Percentiles rank a stretch among this genome's conserved stretches.
phyloP scores from a whole-genome alignment of 2,329 filamentous ascomycete genomes.

The Penicillium sp. region DNA sequence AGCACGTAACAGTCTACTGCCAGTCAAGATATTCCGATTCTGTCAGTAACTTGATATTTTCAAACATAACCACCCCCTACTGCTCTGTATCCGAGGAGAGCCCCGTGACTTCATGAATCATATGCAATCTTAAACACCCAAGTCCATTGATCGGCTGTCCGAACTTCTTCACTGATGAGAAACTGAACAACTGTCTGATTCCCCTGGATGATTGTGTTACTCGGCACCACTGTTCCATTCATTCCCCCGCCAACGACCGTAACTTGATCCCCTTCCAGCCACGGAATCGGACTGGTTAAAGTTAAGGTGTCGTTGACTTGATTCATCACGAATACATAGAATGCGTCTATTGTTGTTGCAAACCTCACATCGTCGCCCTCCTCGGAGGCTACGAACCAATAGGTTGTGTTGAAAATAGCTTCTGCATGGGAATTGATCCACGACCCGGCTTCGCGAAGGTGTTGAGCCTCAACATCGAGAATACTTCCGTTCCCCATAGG shows the following conservation, averaged over 20 bases:
- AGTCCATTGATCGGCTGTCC: background rate
- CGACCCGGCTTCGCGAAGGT: conserved; percentile 21
- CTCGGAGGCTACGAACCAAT: conserved; percentile 48
- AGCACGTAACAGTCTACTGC: too few relatives aligned
- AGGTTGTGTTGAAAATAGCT: conserved; percentile 56
- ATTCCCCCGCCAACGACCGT: conserved; percentile 37
- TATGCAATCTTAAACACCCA: background rate
- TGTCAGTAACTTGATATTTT: background rate
- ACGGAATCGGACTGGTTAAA: conserved; percentile 45
- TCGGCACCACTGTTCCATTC: background rate
- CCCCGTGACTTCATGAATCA: background rate
- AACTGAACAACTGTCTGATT: background rate
- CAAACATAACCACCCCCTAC: background rate
- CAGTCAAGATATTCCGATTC: too few relatives aligned
- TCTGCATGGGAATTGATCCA: conserved; percentile 55
- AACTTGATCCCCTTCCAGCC: conserved; percentile 45
- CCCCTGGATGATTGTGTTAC: background rate
- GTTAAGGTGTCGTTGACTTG: conserved; percentile 40
- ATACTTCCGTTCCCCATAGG: conserved; percentile 54
- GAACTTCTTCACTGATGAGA: background rate
- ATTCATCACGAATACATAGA: conserved; percentile 49
- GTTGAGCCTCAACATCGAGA: conserved; percentile 26
- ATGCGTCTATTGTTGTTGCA: conserved; percentile 50
- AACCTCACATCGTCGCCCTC: conserved; percentile 47
- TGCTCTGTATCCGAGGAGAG: background rate